Conservation (phyloP, 78 protist species). For the Tieghemostelium lacteum region DNA sequence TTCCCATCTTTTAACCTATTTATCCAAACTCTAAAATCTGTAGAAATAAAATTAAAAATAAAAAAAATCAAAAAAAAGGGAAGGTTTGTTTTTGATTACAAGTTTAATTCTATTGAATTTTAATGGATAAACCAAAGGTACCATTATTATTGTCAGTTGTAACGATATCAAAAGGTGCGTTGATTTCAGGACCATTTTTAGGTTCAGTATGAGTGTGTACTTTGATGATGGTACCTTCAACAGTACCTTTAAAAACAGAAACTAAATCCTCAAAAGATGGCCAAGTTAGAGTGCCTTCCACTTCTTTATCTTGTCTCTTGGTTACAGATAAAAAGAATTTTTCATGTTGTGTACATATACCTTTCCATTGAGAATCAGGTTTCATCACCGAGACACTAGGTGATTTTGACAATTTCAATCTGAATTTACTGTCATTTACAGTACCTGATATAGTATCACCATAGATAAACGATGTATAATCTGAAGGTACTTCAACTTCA, state of each 20-base stretch:
- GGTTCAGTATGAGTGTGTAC: constrained; percentile 15
- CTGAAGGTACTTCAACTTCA: constrained; percentile 50
- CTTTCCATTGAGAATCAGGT: constrained; percentile 32
- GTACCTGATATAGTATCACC: constrained; percentile 22
- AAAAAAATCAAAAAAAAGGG: too few species aligned
- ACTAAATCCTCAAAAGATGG: neutral
- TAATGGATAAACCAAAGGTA: too few species aligned
- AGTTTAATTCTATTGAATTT: too few species aligned
- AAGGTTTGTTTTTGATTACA: too few species aligned
- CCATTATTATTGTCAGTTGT: too few species aligned
- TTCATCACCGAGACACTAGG: constrained; percentile 29
- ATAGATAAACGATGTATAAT: neutral
- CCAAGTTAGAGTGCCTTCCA: constrained; percentile 18
- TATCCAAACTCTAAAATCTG: too few species aligned
- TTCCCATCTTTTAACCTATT: too few species aligned
- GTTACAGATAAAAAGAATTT: constrained; percentile 19
- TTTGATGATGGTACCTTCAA: neutral
- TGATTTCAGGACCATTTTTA: constrained; percentile 7
- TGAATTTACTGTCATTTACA: constrained; percentile 16
- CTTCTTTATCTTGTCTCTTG: neutral
- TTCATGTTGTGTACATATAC: constrained; percentile 14
- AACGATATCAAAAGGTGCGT: neutral
- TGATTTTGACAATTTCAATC: constrained; percentile 51
- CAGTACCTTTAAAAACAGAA: neutral
- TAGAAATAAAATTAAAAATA: too few species aligned